Evolutionary conservation across 2,329 filamentous ascomycete species (phyloP).

Genomic region (Cercospora sp.): DNA sequence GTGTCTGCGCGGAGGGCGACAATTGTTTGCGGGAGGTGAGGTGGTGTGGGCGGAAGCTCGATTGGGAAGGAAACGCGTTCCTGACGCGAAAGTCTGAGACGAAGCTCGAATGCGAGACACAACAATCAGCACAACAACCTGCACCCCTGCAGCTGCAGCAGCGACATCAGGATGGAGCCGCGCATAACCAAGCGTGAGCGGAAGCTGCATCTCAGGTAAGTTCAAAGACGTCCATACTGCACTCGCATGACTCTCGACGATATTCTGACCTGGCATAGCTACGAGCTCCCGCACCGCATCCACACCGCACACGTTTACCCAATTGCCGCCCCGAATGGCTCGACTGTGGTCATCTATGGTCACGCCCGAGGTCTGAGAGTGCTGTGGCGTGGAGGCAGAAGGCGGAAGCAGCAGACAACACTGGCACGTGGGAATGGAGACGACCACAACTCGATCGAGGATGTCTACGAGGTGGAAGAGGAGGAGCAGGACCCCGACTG

Average conservation of each 20-base stretch:
- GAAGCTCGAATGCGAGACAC: conserved; percentile 9
- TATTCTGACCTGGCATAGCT: conserved; percentile 45
- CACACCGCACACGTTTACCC: conserved; percentile 60
- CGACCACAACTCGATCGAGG: conserved; percentile 7
- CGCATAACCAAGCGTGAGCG: conserved; percentile 35
- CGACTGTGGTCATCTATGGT: conserved; percentile 61
- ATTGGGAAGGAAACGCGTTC: conserved; percentile 1
- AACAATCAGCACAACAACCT: conserved; percentile 16
- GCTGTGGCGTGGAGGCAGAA: conserved; percentile 60
- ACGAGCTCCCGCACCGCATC: conserved; percentile 60
- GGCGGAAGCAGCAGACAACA: conserved; percentile 17
- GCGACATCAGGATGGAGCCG: conserved; percentile 27
- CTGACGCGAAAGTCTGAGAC: conserved; percentile 6
- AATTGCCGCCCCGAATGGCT: conserved; percentile 59
- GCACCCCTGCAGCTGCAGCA: conserved; percentile 13
- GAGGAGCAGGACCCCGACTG: conserved; percentile 59
- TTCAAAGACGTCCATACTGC: not conserved
- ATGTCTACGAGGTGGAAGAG: conserved; percentile 56
- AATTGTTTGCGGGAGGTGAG: conserved; percentile 4
- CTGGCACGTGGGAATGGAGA: not conserved
- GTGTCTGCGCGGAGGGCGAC: not conserved
- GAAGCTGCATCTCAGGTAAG: conserved; percentile 39
- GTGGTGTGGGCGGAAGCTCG: not conserved
- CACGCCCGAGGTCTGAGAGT: conserved; percentile 59
- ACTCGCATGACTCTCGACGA: not conserved